Base-by-base conservation (phyloP, 805 yeast genomes). In the Babjeviella inositovora region DNA sequence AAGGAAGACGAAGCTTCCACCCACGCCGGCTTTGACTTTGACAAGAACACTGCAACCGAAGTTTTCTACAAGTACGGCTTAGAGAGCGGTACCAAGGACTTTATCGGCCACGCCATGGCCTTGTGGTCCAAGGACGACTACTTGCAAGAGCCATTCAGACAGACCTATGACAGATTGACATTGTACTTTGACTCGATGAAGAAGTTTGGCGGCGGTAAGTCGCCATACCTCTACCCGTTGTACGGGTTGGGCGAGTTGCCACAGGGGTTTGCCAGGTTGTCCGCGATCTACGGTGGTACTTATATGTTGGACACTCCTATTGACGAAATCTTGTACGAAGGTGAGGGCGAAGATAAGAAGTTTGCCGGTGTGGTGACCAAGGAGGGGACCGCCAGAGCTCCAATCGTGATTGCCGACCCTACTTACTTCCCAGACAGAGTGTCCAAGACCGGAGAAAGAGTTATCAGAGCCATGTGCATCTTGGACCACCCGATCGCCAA, bases 81-180 rank as follows among this genome's bases (percentile, higher is more conserved):
- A 25, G 95, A 90, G 39, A 65, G 68, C 26, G 94, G 95, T 17
- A 85, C 97, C 11, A 76, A 81, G 43, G 97, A 90, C 48, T 90
- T 90, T 41, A 80, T 90, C 33, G 98, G 98, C 21, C 98, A 90
- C 48, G 90, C 98, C 4, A 90, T 90, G 98, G 98, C 96, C 9
- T 63, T 90, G 29, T 85, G 93, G 75, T 66, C 90, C 11, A 85
- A 81, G 39, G 98, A 90, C 42, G 84, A 76, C 25, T 90, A 90
- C 47, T 55, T 90, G 41, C 63, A 59, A 29, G 71, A 80, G 47
- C 94, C 94, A 7, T 94, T 95, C 5, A 67, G 95, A 42, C 94
- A 84, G 43, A 73, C 95, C 7, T 68, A 76, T 38, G 90, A 87
- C 45, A 64, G 97, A 47, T 70, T 90, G 26, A 50, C 79, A 23